Evolutionary conservation across 2,329 filamentous ascomycete genomes (phyloP), one percentile per base, ranked within the genome.

Genomic region (Fusarium gaditjirri): DNA sequence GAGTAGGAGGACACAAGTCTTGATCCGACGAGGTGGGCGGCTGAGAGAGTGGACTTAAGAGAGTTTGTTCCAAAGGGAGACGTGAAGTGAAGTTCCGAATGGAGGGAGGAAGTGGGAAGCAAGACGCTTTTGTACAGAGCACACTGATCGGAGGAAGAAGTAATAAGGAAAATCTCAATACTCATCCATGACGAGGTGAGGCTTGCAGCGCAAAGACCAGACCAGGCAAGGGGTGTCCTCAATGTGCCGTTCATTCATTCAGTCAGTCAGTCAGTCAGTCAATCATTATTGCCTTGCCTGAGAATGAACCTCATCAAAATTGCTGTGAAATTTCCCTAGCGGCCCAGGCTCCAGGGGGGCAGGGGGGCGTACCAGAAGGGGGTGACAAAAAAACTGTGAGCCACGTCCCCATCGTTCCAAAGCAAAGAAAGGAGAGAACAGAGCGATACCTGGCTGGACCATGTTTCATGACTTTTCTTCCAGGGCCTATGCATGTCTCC

Each of bases 61-160:
- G 52, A 72, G 49, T 66, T 33, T 61, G 64, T 59, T 66, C 38
- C 64, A 66, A 70, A 72, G 69, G 69, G 69, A 72, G 70, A 72
- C 64, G 44, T 72, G 65, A 65, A 52, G 42, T 68, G 61, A 72
- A 61, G 61, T 72, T 73, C 56, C 71, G 62, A 47, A 53, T 61
- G 44, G 59, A 75, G 70, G 58, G 61, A 73, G 61, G 46, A 65
- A 54, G 72, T 58, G 72, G 72, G 72, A 76, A 64, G 57, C 47
- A 70, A 52, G 70, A 70, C 67, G 70, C 72, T 76, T 76, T 76
- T 76, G 74, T 76, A 76, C 60, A 68, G 59, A 61, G 42, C 55
- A 59, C 65, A 43, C 39, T 43, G 38, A 29, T 71, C 59, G 46
- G 46, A 57, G 50, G 29, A 63, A 58, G 59, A 62, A 61, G 66